Conservation (phyloP, 148 eudicot genomes). For the Amaranthus palmeri region DNA sequence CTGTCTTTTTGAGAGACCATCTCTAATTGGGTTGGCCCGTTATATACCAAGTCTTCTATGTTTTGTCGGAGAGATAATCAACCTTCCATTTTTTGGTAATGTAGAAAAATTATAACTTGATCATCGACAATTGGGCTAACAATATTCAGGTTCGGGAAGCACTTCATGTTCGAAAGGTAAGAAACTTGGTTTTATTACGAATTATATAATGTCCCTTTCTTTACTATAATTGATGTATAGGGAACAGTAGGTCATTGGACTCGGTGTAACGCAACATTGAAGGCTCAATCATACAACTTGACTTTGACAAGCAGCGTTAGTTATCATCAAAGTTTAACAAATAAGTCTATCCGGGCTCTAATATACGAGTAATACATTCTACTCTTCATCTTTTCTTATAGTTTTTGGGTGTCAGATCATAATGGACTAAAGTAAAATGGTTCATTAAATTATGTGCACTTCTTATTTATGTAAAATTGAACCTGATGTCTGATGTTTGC, state of each 20-base stretch:
- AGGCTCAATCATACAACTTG: not conserved
- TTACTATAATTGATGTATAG: not conserved
- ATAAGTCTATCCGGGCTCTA: not conserved
- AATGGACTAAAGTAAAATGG: no score
- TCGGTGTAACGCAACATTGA: not conserved
- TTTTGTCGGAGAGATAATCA: not conserved
- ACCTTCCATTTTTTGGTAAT: not conserved
- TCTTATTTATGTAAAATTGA: no score
- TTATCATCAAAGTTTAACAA: constrained; percentile 2
- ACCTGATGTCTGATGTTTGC: no score
- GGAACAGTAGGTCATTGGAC: constrained; percentile 6
- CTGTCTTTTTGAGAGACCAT: no score
- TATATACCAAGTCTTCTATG: not conserved
- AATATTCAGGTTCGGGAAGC: constrained; percentile 7
- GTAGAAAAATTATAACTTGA: constrained; percentile 4
- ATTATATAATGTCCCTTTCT: not conserved
- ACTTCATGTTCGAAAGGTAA: constrained; percentile 13
- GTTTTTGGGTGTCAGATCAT: no score
- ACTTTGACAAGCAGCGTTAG: not conserved
- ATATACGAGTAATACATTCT: constrained; percentile 1
- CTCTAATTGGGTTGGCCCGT: no score
- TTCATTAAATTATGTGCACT: no score
- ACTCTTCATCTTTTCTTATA: no score
- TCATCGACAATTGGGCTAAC: constrained; percentile 11
- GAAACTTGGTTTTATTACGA: not conserved